A percentile compares a stretch with the other conserved stretches of the same genome.
Evolutionary conservation across 2,329 filamentous ascomycete species (phyloP).

Genomic region (Chaetomiaceae sp.): DNA sequence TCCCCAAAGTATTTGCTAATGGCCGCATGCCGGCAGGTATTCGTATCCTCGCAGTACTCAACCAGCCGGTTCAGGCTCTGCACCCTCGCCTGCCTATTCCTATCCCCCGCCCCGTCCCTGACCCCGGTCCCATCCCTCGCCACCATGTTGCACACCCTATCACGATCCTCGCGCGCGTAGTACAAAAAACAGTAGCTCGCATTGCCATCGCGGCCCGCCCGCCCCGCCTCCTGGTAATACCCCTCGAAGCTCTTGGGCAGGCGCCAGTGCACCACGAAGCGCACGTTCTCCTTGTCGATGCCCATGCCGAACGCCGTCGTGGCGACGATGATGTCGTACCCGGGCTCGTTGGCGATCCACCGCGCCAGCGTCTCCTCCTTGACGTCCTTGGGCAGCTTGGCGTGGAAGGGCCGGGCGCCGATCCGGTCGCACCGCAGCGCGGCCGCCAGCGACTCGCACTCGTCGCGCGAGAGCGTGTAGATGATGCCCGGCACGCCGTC

Average conservation of each 20-base stretch:
- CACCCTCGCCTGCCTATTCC: slow-evolving; percentile 45
- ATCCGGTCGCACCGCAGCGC: slow-evolving; percentile 62
- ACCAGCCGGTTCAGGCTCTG: slow-evolving; percentile 64
- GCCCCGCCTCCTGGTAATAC: slow-evolving; percentile 92
- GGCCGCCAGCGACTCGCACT: slow-evolving; percentile 65
- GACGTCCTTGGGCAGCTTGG: slow-evolving; percentile 58
- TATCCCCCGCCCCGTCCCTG: slow-evolving; percentile 14
- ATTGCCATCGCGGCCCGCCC: slow-evolving; percentile 83
- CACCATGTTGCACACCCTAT: slow-evolving; percentile 59
- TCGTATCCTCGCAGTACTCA: slow-evolving; percentile 73
- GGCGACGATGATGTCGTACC: slow-evolving; percentile 88
- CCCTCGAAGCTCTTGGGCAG: slow-evolving; percentile 91
- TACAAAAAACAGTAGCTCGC: slow-evolving; percentile 84
- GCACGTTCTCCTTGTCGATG: slow-evolving; percentile 90
- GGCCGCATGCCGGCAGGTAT: slow-evolving; percentile 65
- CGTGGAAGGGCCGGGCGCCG: slow-evolving; percentile 67
- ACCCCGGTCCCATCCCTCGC: slow-evolving; percentile 41
- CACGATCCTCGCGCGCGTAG: slow-evolving; percentile 81
- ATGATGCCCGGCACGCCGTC: slow-evolving; percentile 71
- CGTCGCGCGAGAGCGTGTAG: slow-evolving; percentile 68
- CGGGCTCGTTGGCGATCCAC: slow-evolving; percentile 67
- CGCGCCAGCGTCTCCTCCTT: slow-evolving; percentile 65
- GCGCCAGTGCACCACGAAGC: slow-evolving; percentile 93
- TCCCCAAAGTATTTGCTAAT: slow-evolving; percentile 78
- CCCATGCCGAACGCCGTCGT: slow-evolving; percentile 98